These are phyloP conservation scores for Macadamia tetraphylla DNA, from an alignment of 164 flowering plant genomes.

Conservation along the genomic window DNA sequence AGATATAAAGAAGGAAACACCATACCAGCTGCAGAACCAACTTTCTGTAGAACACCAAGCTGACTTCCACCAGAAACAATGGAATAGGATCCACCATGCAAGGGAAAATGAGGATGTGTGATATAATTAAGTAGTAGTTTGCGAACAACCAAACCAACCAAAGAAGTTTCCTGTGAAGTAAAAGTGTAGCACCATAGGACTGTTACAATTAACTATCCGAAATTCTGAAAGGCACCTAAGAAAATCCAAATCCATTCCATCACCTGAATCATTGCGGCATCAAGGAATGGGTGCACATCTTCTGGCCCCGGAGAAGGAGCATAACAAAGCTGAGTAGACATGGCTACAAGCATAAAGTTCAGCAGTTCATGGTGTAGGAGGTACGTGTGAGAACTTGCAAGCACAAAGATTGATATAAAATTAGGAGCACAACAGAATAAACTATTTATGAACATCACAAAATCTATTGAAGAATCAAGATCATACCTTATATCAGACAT, in stretches of 20 bases:
- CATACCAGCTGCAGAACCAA: conserved; percentile 94
- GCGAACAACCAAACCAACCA: conserved; percentile 59
- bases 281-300: conserved; percentile 84
- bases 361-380: conserved; percentile 84
- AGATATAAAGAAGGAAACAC: conserved; percentile 5
- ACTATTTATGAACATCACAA: conserved; percentile 1
- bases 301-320: conserved; percentile 82
- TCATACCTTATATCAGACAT: conserved; percentile 73
- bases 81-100: conserved; percentile 40
- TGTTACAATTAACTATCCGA: conserved; percentile 2
- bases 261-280: conserved; percentile 89
- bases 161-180: conserved; percentile 57
- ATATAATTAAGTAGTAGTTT: conserved; percentile 69
- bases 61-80: conserved; percentile 55
- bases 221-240: conserved; percentile 1
- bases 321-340: conserved; percentile 92
- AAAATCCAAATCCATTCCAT: conserved; percentile 5
- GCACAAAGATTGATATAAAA: conserved; percentile 10
- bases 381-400: conserved; percentile 56
- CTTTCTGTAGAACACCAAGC: conserved; percentile 78
- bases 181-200: conserved; percentile 5
- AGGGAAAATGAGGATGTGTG: conserved; percentile 42
- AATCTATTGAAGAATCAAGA: conserved; percentile 4
- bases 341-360: conserved; percentile 76
- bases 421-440: conserved; percentile 15